Percentiles rank a stretch among this genome's conserved stretches.
Conservation (phyloP, 2,329 filamentous ascomycete genomes). For the Fusarium tanahbumbuense region DNA sequence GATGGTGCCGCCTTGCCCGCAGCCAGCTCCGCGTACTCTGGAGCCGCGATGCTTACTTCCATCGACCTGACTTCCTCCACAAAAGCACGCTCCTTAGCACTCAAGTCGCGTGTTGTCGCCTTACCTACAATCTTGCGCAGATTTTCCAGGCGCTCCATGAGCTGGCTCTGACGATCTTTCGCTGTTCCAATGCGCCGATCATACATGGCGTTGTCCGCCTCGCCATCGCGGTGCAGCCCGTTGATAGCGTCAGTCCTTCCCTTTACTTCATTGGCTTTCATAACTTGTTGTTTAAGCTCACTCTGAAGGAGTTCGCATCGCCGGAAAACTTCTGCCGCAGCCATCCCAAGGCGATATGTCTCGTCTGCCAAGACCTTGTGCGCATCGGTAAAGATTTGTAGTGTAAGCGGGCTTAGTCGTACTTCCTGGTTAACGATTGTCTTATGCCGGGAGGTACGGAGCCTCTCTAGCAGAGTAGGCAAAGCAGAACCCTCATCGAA, state of each 20-base stretch:
- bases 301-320: conserved; percentile 75
- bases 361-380: conserved; percentile 78
- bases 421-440: conserved; percentile 74
- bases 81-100: conserved; percentile 59
- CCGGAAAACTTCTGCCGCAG: conserved; percentile 78
- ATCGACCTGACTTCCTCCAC: conserved; percentile 64
- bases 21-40: conserved; percentile 46
- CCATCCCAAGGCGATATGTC: conserved; percentile 74
- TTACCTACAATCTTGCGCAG: conserved; percentile 61
- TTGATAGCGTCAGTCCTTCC: conserved; percentile 73
- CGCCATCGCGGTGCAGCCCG: conserved; percentile 60
- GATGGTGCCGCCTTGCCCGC: conserved; percentile 49
- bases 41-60: conserved; percentile 61
- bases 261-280: conserved; percentile 73
- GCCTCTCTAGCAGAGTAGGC: conserved; percentile 65
- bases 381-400: conserved; percentile 77
- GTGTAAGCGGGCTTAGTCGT: conserved; percentile 75
- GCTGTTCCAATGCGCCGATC: conserved; percentile 68
- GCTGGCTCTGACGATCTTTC: conserved; percentile 65
- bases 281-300: conserved; percentile 75
- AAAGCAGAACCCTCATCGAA: conserved; percentile 70
- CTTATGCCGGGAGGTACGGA: conserved; percentile 70
- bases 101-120: conserved; percentile 57
- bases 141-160: conserved; percentile 70
- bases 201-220: conserved; percentile 67